Evolutionary conservation across 2,329 filamentous ascomycete genomes (phyloP), one percentile per base, ranked within the genome.

Genomic region (Cladophialophora yegresii): DNA sequence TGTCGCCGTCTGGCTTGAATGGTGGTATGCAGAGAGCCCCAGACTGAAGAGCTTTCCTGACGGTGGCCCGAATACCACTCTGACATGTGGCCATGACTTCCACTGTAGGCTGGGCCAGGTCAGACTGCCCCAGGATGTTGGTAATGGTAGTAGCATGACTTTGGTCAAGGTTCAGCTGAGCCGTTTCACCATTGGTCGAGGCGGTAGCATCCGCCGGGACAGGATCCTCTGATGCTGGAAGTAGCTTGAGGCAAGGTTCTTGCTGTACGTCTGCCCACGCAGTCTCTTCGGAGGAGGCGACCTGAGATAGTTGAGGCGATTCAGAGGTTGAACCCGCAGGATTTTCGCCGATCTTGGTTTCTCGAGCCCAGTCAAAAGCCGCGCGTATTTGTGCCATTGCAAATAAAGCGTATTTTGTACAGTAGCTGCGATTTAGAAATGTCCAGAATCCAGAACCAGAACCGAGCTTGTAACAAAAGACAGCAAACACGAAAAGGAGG

Each of bases 1-100:
- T 23, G n/a, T 26, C 40, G 36, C 4, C 5, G 36, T 4, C 36
- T 20, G 36, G 36, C 22, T 58, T 54, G 43, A 62, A 32, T 28
- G 36, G 45, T 22, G 62, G 61, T 20, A 64, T 64, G 16, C 56
- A 43, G n/a, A 67, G 51, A 7, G 12, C 20, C 22, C 64, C 64
- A 33, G 61, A 40, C 16, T 6, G 33, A 33, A 63, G 53, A 28
- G 54, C 64, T 40, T 63, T 58, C 63, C 51, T 57, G 36, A 62
- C 53, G 23, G 8, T n/a, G 23, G 13, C 22, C 10, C 40, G 43
- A 13, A 50, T n/a, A 36, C 36, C 58, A 13, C 49, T 26, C 32
- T 23, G 32, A 28, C 10, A 3, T 26, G 8, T 23, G 3, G n/a
- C 12, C 47, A 22, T 43, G 16, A 26, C 23, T 28, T 40, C 45